Evolutionary conservation across 345 rosid species (phyloP).

Genomic region (Gossypium rotundifolium): DNA sequence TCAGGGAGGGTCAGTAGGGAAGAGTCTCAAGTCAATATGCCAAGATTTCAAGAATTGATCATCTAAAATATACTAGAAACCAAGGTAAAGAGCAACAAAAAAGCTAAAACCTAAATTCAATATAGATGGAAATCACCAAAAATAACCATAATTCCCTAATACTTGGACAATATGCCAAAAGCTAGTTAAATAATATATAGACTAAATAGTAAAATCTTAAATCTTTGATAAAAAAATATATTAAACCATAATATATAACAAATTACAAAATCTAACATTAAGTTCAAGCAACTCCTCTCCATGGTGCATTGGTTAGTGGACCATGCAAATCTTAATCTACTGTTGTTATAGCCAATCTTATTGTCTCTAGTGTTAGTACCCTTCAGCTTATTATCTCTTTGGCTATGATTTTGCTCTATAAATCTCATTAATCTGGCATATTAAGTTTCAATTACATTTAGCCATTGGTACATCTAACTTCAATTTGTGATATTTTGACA

Average conservation of each 20-base stretch:
- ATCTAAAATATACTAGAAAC: neutral
- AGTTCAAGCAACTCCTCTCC: neutral
- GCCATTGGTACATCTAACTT: neutral
- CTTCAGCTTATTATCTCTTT: neutral
- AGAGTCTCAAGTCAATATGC: neutral
- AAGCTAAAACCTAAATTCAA: neutral
- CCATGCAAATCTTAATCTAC: neutral
- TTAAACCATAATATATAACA: too few relatives aligned
- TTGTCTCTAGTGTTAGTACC: neutral
- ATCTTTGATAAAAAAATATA: too few relatives aligned
- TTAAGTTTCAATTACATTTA: neutral
- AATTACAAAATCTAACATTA: neutral
- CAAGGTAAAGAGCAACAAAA: neutral
- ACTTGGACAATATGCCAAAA: too few relatives aligned
- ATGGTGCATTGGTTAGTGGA: neutral
- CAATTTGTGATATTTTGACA: neutral
- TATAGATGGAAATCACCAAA: neutral
- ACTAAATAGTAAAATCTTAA: neutral
- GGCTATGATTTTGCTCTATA: neutral
- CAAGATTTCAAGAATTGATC: neutral
- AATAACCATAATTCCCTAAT: neutral
- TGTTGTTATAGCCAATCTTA: neutral
- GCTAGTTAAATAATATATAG: neutral
- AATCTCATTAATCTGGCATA: neutral
- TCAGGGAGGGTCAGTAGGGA: neutral